Percentiles rank a stretch among this genome's conserved stretches.
These are phyloP conservation scores for Artemisia annua DNA, from an alignment of 129 eudicot species.

Conservation along the genomic window DNA sequence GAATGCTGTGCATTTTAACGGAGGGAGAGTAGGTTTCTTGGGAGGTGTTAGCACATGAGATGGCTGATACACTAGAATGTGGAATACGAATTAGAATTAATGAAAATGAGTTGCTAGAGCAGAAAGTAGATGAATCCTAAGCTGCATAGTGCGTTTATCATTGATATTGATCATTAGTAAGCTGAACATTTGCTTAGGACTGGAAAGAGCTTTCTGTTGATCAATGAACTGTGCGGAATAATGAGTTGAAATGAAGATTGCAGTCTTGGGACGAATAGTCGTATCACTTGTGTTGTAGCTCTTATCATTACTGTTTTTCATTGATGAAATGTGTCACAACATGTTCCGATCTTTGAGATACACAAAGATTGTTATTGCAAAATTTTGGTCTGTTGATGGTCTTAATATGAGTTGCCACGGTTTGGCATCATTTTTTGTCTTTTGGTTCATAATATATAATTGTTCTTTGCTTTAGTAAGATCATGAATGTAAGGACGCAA, in stretches of 20 bases:
- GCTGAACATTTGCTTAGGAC: not conserved
- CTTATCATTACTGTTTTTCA: not conserved
- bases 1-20: too few species aligned
- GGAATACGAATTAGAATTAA: not conserved
- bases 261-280: not conserved
- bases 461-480: not conserved
- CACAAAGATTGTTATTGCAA: not conserved
- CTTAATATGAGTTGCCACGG: not conserved
- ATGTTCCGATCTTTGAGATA: constrained; percentile 6
- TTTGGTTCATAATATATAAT: not conserved
- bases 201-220: not conserved
- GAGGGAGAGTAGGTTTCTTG: too few species aligned
- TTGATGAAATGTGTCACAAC: not conserved
- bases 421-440: constrained; percentile 5
- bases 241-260: constrained; percentile 9
- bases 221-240: not conserved
- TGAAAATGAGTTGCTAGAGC: not conserved
- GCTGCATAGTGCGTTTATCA: too few species aligned
- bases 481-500: not conserved
- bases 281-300: not conserved
- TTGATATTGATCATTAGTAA: not conserved
- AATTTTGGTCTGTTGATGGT: constrained; percentile 17
- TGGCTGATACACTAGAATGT: too few species aligned
- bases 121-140: not conserved
- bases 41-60: too few species aligned